phyloP scores from a whole-genome alignment of 1,284 basidiomycete genomes.

The Pseudozyma sp. region DNA sequence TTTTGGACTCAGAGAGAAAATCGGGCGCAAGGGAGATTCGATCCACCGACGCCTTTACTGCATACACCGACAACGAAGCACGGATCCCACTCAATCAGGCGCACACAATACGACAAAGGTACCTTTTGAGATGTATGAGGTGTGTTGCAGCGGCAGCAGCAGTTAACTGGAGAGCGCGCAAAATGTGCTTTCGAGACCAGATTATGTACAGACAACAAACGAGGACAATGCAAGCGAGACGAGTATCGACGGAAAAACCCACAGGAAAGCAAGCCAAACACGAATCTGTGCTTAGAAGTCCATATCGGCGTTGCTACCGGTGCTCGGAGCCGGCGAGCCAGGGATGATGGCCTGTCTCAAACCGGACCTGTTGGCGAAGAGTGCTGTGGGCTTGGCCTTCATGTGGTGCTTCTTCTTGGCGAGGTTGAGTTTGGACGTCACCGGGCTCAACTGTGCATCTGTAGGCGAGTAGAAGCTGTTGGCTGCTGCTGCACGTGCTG shows the following conservation, averaged over 20 bases:
- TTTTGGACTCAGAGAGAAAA: not conserved
- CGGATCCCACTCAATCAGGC: no score
- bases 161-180: not conserved
- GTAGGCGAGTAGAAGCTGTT: conserved; percentile 66
- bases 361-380: conserved; percentile 60
- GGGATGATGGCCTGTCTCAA: conserved; percentile 44
- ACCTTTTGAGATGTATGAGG: not conserved
- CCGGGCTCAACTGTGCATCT: conserved; percentile 66
- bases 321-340: conserved; percentile 48
- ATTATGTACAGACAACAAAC: conserved; percentile 5
- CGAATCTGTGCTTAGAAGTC: conserved; percentile 16
- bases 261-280: not conserved
- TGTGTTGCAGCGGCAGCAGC: not conserved
- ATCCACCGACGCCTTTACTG: no score
- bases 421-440: conserved; percentile 67
- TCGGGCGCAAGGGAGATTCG: not conserved
- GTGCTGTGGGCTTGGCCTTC: conserved; percentile 65
- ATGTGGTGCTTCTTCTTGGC: conserved; percentile 65
- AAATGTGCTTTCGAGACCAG: conserved; percentile 1
- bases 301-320: conserved; percentile 41
- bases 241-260: not conserved
- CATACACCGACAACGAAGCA: no score
- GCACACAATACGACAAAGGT: no score
- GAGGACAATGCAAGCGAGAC: conserved; percentile 13
- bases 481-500: conserved; percentile 61